Conservation (phyloP, 192 early-diverging fungal genomes). For the Bifiguratus adelaidae region DNA sequence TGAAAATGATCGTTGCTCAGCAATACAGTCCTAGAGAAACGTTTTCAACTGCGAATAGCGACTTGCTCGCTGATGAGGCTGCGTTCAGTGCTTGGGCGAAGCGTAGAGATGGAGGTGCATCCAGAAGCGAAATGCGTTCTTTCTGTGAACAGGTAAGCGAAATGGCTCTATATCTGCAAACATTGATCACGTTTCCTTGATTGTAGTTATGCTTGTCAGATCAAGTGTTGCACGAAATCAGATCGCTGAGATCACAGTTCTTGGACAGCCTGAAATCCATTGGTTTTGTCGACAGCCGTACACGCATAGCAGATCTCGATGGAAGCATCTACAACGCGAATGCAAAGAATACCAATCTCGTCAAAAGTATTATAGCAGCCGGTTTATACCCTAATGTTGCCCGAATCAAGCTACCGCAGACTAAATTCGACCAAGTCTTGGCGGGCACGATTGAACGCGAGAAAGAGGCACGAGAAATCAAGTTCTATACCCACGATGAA, state of each 20-base stretch:
- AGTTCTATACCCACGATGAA: conserved; percentile 54
- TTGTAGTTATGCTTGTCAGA: conserved; percentile 52
- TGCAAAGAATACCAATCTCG: conserved; percentile 41
- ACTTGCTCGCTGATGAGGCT: conserved; percentile 52
- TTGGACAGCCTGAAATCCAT: conserved; percentile 43
- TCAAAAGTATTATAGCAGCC: conserved; percentile 68
- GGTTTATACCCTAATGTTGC: conserved; percentile 81
- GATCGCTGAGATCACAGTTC: conserved; percentile 43
- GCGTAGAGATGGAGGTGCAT: conserved; percentile 13
- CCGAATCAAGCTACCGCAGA: conserved; percentile 54
- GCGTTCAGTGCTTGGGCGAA: conserved; percentile 37
- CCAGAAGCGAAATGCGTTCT: conserved; percentile 7
- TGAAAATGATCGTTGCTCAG: too few species aligned
- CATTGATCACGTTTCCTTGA: conserved; percentile 10
- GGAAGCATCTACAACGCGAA: conserved; percentile 55
- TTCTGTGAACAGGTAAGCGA: conserved; percentile 27
- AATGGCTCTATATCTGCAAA: too few species aligned
- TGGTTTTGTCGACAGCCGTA: conserved; percentile 35
- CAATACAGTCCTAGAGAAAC: conserved; percentile 24
- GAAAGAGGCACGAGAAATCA: conserved; percentile 60
- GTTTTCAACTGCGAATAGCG: conserved; percentile 38
- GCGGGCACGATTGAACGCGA: conserved; percentile 60
- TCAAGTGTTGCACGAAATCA: conserved; percentile 50
- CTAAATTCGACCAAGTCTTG: conserved; percentile 63
- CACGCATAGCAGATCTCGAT: conserved; percentile 9